Percentiles rank a stretch among this genome's conserved stretches.
phyloP scores from a whole-genome alignment of 106 monocot species.

The Allium cepa region DNA sequence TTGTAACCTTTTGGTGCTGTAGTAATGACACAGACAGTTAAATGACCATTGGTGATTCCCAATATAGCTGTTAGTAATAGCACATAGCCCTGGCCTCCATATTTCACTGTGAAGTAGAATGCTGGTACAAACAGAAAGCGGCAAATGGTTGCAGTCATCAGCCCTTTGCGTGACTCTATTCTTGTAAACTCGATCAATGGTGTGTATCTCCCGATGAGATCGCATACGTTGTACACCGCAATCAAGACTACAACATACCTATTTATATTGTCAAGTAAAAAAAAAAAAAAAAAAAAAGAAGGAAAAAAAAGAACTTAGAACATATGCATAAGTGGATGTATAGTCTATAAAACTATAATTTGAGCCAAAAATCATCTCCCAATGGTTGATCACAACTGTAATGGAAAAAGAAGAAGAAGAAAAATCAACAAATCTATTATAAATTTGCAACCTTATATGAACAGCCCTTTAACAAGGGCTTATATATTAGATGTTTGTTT shows the following conservation, averaged over 20 bases:
- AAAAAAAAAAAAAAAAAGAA: no score
- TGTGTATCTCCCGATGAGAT: conserved; percentile 54
- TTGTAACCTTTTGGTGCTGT: conserved; percentile 54
- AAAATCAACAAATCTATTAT: no score
- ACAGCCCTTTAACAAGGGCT: no score
- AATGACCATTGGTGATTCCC: conserved; percentile 51
- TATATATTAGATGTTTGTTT: no score
- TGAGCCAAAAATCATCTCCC: no score
- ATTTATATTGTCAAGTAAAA: no score
- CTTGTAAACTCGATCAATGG: conserved; percentile 25
- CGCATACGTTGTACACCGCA: conserved; percentile 55
- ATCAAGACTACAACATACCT: conserved; percentile 23
- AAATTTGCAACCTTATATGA: no score
- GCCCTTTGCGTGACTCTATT: conserved; percentile 34
- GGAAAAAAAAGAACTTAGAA: no score
- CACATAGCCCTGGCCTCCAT: conserved; percentile 54
- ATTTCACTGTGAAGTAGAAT: conserved; percentile 61
- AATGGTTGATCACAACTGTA: no score
- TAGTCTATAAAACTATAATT: no score
- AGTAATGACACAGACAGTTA: conserved; percentile 49
- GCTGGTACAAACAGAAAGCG: conserved; percentile 52
- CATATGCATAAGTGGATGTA: no score
- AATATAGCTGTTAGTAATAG: conserved; percentile 45
- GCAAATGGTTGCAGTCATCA: conserved; percentile 21
- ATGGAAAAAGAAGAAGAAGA: no score